Percentiles rank a stretch among this genome's conserved stretches.
phyloP scores from a whole-genome alignment of 78 protist genomes.

The Tieghemostelium lacteum region DNA sequence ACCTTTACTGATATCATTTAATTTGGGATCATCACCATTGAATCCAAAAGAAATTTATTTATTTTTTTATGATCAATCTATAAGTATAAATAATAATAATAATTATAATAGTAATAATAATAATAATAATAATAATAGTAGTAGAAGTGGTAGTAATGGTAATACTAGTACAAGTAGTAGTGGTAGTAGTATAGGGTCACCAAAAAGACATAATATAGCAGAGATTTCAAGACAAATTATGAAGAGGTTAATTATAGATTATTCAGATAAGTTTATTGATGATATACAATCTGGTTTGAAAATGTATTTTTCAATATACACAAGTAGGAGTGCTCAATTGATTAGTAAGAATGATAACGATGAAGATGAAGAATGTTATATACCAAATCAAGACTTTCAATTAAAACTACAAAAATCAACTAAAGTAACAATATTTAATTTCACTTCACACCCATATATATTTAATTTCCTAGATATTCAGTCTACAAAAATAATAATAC shows the following conservation, averaged over 20 bases:
- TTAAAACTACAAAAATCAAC: slow-evolving; percentile 16
- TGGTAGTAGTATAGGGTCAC: too few species aligned
- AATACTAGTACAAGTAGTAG: too few species aligned
- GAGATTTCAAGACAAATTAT: slow-evolving; percentile 14
- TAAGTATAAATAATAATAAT: slow-evolving; percentile 1
- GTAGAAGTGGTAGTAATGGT: not conserved
- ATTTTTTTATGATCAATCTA: not conserved
- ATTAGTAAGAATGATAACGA: not conserved
- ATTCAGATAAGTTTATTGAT: slow-evolving; percentile 1
- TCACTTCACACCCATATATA: slow-evolving; percentile 14
- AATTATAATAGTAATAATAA: not conserved
- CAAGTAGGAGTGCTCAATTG: not conserved
- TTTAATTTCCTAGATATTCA: not conserved
- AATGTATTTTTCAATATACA: not conserved
- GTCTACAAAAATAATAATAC: not conserved
- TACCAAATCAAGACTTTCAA: slow-evolving; percentile 24
- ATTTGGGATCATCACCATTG: slow-evolving; percentile 10
- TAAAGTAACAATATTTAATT: slow-evolving; percentile 10
- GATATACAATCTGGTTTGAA: not conserved
- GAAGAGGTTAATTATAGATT: not conserved
- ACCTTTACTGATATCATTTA: not conserved
- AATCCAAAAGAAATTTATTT: slow-evolving; percentile 20
- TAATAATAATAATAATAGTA: not conserved
- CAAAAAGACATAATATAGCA: too few species aligned
- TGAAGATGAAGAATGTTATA: not conserved